Base-by-base conservation (phyloP, 1,284 basidiomycete genomes). In the Sporisorium graminicola region DNA sequence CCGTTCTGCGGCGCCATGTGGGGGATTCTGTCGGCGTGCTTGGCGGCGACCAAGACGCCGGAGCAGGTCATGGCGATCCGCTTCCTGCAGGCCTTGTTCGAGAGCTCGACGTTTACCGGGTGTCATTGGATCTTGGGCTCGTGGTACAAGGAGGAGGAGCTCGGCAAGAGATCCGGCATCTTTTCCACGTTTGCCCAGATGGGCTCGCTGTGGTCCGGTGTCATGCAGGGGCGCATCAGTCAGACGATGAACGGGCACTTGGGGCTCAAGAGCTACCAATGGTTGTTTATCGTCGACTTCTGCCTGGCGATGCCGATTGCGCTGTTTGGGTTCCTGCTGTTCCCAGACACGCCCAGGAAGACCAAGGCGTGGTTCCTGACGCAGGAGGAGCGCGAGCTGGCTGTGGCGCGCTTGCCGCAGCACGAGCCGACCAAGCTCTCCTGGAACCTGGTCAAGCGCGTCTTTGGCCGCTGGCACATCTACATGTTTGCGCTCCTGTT, bases 261-360 rank as follows among this genome's bases (percentile, higher is more conserved):
- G 14, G 90, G 91, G 13, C 86, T 90, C 10, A 90, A 89, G 70
- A 91, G 91, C 18, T 92, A 91, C 90, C 88, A 90, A 80, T 92
- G 91, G 92, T 86, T 92, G 88, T 78, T 92, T 82, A 90, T 92
- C 68, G 90, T 92, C 40, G 91, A 92, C 78, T 91, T 91, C 3
- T 85, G 91, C 18, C 91, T 92, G 57, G 92, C 91, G 2, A 83
- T 92, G 8, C 91, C 91, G n/a, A 81, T 83, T 42, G 82, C 92
- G 0, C 77, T 92, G 5, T 92, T 92, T 78, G 92, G 92, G 0
- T 92, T 91, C 77, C 76, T 91, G 26, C 87, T 91, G 24, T 92
- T 93, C 78, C 92, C 92, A 12, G 90, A 92, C 78, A 88, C 91
- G 12, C 92, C 91, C 0, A 87, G 67, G 4, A 90, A 89, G 5